These are phyloP conservation scores for Solanum infundibuliforme DNA, from an alignment of 257 asterid species.

Conservation along the genomic window DNA sequence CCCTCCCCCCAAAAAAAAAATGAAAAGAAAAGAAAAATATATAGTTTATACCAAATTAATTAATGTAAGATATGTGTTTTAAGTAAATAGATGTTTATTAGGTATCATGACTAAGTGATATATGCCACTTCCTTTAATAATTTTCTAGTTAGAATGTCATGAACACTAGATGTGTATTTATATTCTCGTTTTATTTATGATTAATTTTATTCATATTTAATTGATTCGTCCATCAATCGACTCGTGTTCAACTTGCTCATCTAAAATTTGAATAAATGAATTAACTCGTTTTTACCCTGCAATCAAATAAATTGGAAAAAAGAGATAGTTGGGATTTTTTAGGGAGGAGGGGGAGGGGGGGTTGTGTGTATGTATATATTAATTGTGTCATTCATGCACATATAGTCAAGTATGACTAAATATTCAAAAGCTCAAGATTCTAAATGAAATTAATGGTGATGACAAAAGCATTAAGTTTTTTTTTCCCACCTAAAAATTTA, in stretches of 20 bases:
- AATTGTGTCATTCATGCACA: background rate
- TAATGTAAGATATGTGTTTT: no score
- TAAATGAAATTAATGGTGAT: background rate
- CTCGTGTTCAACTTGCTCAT: background rate
- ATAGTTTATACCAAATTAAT: no score
- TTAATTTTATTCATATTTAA: background rate
- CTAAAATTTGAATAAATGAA: background rate
- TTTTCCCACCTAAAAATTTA: background rate
- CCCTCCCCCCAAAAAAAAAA: background rate
- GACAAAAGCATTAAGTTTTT: background rate
- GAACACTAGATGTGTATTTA: no score
- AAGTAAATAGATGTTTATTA: no score
- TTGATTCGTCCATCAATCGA: background rate
- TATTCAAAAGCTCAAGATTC: constrained; percentile 1
- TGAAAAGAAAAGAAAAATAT: no score
- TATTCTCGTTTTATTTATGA: background rate
- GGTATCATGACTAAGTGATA: no score
- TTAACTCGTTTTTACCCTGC: background rate
- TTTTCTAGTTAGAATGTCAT: no score
- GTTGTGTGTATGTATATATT: background rate
- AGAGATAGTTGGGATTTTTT: background rate
- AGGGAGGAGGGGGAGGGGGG: accelerated
- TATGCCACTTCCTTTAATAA: no score
- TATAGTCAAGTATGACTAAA: background rate
- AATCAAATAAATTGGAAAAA: background rate